Evolutionary conservation across 305 asterid species (phyloP).

Genomic region (Solanum hybrid): DNA sequence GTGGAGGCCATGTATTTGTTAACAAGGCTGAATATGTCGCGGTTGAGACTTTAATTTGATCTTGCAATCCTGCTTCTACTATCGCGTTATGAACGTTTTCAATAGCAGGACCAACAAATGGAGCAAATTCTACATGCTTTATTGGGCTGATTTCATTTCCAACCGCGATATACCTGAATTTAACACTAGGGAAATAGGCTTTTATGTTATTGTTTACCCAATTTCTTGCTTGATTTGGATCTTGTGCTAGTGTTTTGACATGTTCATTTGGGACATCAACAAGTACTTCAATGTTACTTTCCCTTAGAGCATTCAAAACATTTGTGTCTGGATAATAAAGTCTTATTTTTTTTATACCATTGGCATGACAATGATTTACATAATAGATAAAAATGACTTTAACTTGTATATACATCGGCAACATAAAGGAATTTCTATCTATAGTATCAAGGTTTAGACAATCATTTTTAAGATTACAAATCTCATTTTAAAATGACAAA

Average conservation of each 20-base stretch:
- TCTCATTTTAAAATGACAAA: background rate
- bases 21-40: slow-evolving; percentile 1
- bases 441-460: background rate
- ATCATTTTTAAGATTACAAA: background rate
- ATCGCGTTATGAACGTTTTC: slow-evolving; percentile 21
- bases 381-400: background rate
- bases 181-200: background rate
- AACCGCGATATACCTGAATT: background rate
- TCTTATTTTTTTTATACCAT: background rate
- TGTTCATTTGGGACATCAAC: background rate
- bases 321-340: background rate
- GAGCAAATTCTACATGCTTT: background rate
- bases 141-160: background rate
- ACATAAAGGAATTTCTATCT: background rate
- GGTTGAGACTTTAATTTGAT: slow-evolving; percentile 23
- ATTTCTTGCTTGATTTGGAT: background rate
- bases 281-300: background rate
- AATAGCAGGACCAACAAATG: slow-evolving; percentile 14
- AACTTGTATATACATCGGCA: background rate
- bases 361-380: background rate
- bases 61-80: background rate
- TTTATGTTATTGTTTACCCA: background rate
- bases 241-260: background rate
- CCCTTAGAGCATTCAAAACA: background rate
- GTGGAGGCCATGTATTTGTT: slow-evolving; percentile 22